These are phyloP conservation scores for Mallotus repandus DNA, from an alignment of 441 rosid species.

Conservation along the genomic window DNA sequence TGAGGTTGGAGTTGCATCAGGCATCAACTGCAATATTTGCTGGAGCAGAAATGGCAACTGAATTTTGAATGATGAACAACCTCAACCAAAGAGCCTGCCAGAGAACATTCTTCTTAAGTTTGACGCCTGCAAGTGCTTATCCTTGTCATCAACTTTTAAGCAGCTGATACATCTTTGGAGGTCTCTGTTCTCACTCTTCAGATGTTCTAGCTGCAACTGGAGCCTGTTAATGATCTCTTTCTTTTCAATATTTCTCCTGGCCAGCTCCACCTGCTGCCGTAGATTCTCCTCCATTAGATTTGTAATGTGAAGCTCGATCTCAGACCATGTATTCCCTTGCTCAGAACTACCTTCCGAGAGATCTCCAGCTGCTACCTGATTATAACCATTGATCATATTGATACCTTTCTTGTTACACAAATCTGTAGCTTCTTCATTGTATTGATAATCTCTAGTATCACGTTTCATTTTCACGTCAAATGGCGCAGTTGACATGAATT, in stretches of 20 bases:
- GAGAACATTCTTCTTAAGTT: conserved; percentile 25
- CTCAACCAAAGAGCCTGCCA: conserved; percentile 30
- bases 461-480: too few relatives aligned
- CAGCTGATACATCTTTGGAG: conserved; percentile 30
- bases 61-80: background rate
- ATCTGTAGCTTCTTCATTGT: conserved; percentile 6
- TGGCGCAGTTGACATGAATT: background rate
- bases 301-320: conserved; percentile 28
- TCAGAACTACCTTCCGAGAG: conserved; percentile 7
- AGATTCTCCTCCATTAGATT: conserved; percentile 46
- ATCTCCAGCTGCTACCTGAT: conserved; percentile 4
- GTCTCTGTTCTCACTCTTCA: conserved; percentile 39
- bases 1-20: background rate
- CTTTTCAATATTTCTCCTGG: conserved; percentile 50
- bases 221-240: conserved; percentile 36
- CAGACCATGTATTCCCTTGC: conserved; percentile 27
- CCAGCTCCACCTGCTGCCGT: conserved; percentile 43
- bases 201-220: conserved; percentile 28
- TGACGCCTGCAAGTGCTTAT: conserved; percentile 25
- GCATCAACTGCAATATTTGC: background rate
- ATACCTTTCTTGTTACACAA: conserved; percentile 12
- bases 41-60: conserved; percentile 22
- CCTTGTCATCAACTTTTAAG: conserved; percentile 24
- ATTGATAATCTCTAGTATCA: too few relatives aligned
- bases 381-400: background rate